Evolutionary conservation across 441 rosid species (phyloP).

Genomic region (Populus tomentosa): DNA sequence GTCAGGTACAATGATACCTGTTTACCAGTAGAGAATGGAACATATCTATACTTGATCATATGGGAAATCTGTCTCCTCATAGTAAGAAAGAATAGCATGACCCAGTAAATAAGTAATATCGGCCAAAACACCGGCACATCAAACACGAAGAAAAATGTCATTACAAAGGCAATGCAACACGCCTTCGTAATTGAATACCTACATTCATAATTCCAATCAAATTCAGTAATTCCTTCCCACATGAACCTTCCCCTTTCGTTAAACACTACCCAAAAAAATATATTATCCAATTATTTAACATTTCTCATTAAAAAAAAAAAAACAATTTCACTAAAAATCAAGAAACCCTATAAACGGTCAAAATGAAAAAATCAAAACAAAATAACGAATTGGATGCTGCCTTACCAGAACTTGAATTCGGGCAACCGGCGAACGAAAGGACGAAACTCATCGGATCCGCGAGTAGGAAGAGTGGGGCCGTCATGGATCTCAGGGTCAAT

Average conservation of each 20-base stretch:
- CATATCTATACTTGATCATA: conserved; percentile 93
- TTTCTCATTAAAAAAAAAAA: neutral
- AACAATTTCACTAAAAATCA: neutral
- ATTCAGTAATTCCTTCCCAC: neutral
- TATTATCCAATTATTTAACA: neutral
- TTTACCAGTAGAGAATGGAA: conserved; percentile 82
- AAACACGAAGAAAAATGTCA: conserved; percentile 82
- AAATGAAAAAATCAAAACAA: neutral
- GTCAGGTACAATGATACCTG: conserved; percentile 43
- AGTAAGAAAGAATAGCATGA: conserved; percentile 72
- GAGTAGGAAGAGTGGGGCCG: conserved; percentile 67
- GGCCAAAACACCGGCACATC: conserved; percentile 99
- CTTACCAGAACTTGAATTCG: conserved; percentile 82
- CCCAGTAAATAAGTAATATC: conserved; percentile 86
- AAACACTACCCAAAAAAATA: no score
- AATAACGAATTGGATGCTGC: neutral
- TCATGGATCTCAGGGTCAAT: conserved; percentile 67
- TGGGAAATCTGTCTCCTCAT: conserved; percentile 94
- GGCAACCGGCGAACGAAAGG: conserved; percentile 86
- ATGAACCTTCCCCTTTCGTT: neutral
- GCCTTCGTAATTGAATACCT: conserved; percentile 93
- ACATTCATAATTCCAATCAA: neutral
- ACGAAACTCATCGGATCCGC: conserved; percentile 82
- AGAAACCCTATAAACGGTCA: neutral
- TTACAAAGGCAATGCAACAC: conserved; percentile 70